Evolutionary conservation across 495 filamentous ascomycete genomes (phyloP), one percentile per base, ranked within the genome.

Genomic region (Neurospora sp.): DNA sequence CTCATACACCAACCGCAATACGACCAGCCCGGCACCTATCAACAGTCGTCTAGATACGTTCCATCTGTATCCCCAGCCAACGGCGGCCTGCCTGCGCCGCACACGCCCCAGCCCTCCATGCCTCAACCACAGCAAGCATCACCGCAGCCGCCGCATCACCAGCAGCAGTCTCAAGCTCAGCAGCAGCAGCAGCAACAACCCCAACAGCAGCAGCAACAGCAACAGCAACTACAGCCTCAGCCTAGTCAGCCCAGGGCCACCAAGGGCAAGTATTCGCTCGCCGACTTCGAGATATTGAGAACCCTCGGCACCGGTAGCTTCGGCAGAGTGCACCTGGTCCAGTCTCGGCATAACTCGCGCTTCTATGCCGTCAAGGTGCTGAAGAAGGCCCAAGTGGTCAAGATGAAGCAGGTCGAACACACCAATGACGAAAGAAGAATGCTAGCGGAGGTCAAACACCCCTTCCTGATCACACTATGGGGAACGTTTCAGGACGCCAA

Each of bases 321-420:
- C 84, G 96, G 96, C 19, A 87, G 96, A 59, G 96, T 99, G 36
- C 96, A 98, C 78, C 85, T 98, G 38, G 96, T 98, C 69, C 95
- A 98, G 82, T 97, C 94, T 37, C 94, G 92, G 78, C 96, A 99
- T 83, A 99, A 98, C 82, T 91, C 94, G 82, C 90, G 96, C 69
- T 98, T 94, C 86, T 99, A 99, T 84, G 96, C 96, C 17, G 90
- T 99, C 81, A 99, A 99, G 83, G 96, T 98, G 54, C 82, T 99
- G 82, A 98, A 98, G 84, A 99, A 99, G 88, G 91, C 90, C 70
- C 96, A 99, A 82, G 96, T 99, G 54, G 94, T 98, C 76, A 98
- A 97, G 87, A 98, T 98, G 96, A 98, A 98, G 86, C 96, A 99
- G 82, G 92, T 99, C 69, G 96, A 98, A 80, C 96, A 99, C 82